A percentile compares a stretch with the other conserved stretches of the same genome.
Conservation (phyloP, 331 rosid genomes). For the Ulmus americana region DNA sequence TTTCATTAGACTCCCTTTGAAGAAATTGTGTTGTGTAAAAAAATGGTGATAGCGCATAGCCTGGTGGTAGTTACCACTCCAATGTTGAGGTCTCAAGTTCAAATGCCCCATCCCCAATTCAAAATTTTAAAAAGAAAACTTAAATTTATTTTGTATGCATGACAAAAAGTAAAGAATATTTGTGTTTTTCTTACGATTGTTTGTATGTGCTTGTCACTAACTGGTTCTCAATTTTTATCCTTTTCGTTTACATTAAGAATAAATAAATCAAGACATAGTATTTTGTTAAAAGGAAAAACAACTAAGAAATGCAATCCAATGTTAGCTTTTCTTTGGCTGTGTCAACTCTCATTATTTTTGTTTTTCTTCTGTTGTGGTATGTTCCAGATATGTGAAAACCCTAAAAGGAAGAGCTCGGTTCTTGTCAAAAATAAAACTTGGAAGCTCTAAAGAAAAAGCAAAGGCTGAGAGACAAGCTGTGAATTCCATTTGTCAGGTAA, state of each 20-base stretch:
- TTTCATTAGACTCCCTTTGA: neutral
- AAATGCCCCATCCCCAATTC: no score
- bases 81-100: no score
- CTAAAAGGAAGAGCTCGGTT: slow-evolving; percentile 78
- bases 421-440: slow-evolving; percentile 77
- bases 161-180: no score
- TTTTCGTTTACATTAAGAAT: no score
- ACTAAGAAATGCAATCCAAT: slow-evolving; percentile 6
- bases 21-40: neutral
- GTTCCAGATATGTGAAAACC: slow-evolving; percentile 67
- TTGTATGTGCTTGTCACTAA: no score
- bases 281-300: neutral
- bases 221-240: no score
- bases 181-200: no score
- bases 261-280: no score
- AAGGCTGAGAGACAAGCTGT: slow-evolving; percentile 97
- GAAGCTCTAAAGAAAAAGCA: slow-evolving; percentile 61
- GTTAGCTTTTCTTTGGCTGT: slow-evolving; percentile 9
- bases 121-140: no score
- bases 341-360: neutral
- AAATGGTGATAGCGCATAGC: no score
- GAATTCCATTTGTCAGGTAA: slow-evolving; percentile 91
- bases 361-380: slow-evolving; percentile 9
- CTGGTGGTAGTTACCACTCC: no score
- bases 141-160: no score